Evolutionary conservation across 495 filamentous ascomycete genomes (phyloP).

Genomic region (Xylaria telfairii): DNA sequence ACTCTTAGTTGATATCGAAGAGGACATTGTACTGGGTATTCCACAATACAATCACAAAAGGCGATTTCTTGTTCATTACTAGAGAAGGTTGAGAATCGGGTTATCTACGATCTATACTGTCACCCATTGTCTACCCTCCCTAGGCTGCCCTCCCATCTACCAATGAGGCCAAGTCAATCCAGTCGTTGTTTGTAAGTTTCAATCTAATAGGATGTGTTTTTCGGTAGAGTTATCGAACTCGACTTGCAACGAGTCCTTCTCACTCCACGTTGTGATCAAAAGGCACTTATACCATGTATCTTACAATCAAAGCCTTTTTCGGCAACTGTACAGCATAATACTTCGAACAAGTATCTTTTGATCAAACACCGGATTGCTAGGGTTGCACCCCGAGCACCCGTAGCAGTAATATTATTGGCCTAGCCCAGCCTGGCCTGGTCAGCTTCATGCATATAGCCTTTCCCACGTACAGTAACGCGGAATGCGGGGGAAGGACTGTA

Average conservation of each 20-base stretch:
- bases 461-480: neutral
- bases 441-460: constrained; percentile 11
- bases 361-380: constrained; percentile 19
- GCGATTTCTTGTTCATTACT: neutral
- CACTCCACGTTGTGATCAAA: constrained; percentile 18
- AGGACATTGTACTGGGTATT: constrained; percentile 2
- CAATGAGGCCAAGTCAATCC: neutral
- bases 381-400: constrained; percentile 2
- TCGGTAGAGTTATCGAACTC: neutral
- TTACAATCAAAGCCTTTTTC: constrained; percentile 8
- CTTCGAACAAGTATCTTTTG: constrained; percentile 16
- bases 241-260: constrained; percentile 15
- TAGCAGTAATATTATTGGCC: constrained; percentile 10
- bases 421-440: neutral
- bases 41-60: constrained; percentile 12
- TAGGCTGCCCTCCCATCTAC: neutral
- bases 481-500: neutral
- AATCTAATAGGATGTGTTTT: constrained; percentile 13
- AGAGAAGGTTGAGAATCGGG: constrained; percentile 4
- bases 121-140: neutral
- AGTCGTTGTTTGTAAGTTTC: neutral
- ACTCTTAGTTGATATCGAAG: constrained; percentile 1
- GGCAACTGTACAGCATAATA: neutral
- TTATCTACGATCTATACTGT: constrained; percentile 19
- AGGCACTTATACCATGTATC: constrained; percentile 23